Evolutionary conservation across 345 rosid genomes (phyloP), one percentile per base, ranked within the genome.

Genomic region (Corymbia maculata): DNA sequence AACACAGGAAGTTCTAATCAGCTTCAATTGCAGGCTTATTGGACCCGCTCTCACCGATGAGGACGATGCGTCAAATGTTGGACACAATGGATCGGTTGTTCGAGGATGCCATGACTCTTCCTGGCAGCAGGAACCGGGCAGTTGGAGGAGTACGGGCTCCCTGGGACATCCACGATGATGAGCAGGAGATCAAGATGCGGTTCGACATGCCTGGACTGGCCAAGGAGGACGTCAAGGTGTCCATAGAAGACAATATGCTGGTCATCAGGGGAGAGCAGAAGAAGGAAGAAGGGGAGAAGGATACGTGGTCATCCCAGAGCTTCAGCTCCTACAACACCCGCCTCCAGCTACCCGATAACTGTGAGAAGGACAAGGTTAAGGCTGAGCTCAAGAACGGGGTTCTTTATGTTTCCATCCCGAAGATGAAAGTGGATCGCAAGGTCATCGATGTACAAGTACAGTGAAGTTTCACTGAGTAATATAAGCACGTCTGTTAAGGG

Each of bases 161-260:
- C 0, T 97, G 99, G 98, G 99, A 97, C 86, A 93, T 95, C 53
- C 94, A 93, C n/a, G 98, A 97, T 0, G 98, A 93, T 14, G 98
- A 96, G 70, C 82, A 92, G 5, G 98, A 95, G 92, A 92, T 95
- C 90, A 95, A 91, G 91, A 93, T 95, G 97, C 93, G 98, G 87
- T 95, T 95, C 24, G 98, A 96, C 94, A 90, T 97, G 98, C 98
- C 98, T 1, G 98, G 98, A 21, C 93, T 97, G 8, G 90, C 93
- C 6, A 96, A 93, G 94, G 98, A 95, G 53, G 97, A 97, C 2
- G 97, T 97, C 9, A 94, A 91, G 91, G 94, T 97, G 11, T 94
- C 94, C 0, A 90, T 96, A 1, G 98, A 95, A 86, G 97, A 96
- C 7, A 94, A 95, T 24, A 90, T 94, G 2, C 94, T 97, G 55